Evolutionary conservation across 371 early-diverging fungal genomes (phyloP).

Genomic region (Neoconidiobolus thromboides): DNA sequence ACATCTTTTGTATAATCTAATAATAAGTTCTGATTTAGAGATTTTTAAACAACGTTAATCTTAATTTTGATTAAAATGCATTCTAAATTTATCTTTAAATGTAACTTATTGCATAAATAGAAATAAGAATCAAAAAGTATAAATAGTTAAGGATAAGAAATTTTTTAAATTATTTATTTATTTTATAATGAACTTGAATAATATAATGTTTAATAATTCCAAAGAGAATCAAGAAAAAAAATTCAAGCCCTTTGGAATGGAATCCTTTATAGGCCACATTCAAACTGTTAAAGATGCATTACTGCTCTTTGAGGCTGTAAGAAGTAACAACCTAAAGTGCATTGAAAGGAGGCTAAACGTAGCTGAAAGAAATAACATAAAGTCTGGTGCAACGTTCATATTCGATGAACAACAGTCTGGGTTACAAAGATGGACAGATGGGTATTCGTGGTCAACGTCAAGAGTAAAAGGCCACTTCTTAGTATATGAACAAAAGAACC

Average conservation of each 20-base stretch:
- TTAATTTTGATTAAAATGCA: too few species aligned
- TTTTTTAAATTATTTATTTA: too few species aligned
- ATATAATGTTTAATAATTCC: too few species aligned
- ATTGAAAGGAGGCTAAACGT: conserved; percentile 51
- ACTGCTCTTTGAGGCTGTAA: conserved; percentile 56
- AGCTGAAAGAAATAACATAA: conserved; percentile 42
- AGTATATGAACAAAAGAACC: conserved; percentile 43
- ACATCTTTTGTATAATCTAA: too few species aligned
- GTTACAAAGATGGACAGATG: conserved; percentile 82
- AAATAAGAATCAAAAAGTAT: too few species aligned
- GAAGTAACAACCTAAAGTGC: conserved; percentile 31
- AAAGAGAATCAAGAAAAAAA: too few species aligned
- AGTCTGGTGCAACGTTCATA: conserved; percentile 52
- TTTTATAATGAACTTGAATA: too few species aligned
- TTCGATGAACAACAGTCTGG: conserved; percentile 66
- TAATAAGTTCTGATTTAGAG: too few species aligned
- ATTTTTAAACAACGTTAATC: too few species aligned
- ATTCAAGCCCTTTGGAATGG: conserved; percentile 6
- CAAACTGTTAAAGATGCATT: conserved; percentile 54
- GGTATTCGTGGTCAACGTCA: conserved; percentile 65
- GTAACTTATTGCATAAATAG: too few species aligned
- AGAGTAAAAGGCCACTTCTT: conserved; percentile 60
- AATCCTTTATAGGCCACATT: conserved; percentile 48
- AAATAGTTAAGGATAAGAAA: too few species aligned
- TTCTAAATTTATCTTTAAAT: too few species aligned